phyloP scores from a whole-genome alignment of 257 asterid genomes.

The Prunella vulgaris region DNA sequence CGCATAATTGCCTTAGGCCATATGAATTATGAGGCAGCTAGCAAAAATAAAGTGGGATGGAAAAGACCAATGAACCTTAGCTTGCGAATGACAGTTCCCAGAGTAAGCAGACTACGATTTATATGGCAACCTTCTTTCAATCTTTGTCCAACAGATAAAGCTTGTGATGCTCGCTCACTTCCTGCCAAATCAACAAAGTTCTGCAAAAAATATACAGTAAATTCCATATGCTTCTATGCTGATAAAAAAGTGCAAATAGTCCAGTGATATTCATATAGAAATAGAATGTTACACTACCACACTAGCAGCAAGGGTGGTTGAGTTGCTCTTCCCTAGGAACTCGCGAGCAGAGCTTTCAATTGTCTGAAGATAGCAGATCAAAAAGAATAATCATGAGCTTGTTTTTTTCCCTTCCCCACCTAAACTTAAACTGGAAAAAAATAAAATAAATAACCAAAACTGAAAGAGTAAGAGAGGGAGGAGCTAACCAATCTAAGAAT shows the following conservation, averaged over 20 bases:
- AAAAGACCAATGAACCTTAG: conserved; percentile 35
- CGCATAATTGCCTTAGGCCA: neutral
- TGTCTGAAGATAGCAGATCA: conserved; percentile 49
- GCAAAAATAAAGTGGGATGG: conserved; percentile 2
- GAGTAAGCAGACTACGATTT: conserved; percentile 80
- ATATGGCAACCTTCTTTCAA: conserved; percentile 87
- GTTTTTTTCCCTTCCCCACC: neutral
- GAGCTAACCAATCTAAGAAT: conserved; percentile 86
- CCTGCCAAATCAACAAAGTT: conserved; percentile 92
- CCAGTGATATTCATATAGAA: conserved; percentile 20
- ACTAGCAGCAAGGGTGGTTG: conserved; percentile 95
- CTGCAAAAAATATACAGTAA: conserved; percentile 44
- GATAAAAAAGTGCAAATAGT: neutral
- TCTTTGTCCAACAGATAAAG: conserved; percentile 58
- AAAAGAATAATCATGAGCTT: conserved; percentile 1
- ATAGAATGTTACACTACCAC: conserved; percentile 54
- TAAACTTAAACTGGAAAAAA: conserved; percentile 3
- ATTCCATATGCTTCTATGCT: conserved; percentile 21
- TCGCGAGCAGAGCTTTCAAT: conserved; percentile 98
- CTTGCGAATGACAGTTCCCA: conserved; percentile 56
- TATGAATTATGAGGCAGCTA: neutral
- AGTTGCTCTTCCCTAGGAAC: conserved; percentile 89
- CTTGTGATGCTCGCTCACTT: conserved; percentile 89
- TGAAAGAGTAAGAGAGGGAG: conserved; percentile 8
- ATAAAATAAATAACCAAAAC: neutral